Evolutionary conservation across 345 rosid genomes (phyloP).

Genomic region (Sisymbrium irio): DNA sequence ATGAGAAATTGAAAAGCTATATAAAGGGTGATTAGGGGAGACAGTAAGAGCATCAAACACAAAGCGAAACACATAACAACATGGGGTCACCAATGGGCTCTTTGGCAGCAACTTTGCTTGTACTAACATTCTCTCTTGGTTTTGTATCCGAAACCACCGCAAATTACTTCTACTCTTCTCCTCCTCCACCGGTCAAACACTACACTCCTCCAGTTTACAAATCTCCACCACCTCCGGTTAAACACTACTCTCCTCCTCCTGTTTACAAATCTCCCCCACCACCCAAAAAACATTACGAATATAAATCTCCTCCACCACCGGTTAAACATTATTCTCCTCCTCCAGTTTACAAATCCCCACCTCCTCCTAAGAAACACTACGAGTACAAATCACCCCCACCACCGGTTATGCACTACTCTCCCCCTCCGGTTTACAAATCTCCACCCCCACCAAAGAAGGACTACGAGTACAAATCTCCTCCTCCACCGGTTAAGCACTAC

Average conservation of each 20-base stretch:
- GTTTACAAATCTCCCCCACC: slow-evolving; percentile 9
- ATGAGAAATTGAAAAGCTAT: slow-evolving; percentile 40
- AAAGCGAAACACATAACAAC: slow-evolving; percentile 6
- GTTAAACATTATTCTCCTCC: slow-evolving; percentile 11
- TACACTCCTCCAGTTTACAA: slow-evolving; percentile 31
- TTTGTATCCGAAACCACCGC: slow-evolving; percentile 46
- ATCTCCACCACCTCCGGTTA: slow-evolving; percentile 24
- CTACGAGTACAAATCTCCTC: slow-evolving; percentile 20
- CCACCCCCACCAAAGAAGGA: slow-evolving; percentile 10
- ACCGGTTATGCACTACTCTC: neutral
- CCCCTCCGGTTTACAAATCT: slow-evolving; percentile 14
- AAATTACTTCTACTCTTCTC: slow-evolving; percentile 41
- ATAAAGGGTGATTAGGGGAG: slow-evolving; percentile 44
- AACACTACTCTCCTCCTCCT: slow-evolving; percentile 11
- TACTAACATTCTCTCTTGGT: slow-evolving; percentile 44
- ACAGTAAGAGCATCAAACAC: slow-evolving; percentile 33
- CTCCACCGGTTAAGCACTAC: slow-evolving; percentile 14
- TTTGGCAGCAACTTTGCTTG: slow-evolving; percentile 44
- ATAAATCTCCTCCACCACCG: slow-evolving; percentile 25
- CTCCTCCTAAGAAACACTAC: neutral
- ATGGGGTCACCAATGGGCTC: slow-evolving; percentile 58
- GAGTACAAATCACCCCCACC: slow-evolving; percentile 14
- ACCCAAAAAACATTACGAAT: neutral
- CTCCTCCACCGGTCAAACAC: slow-evolving; percentile 40
- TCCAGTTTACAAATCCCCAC: slow-evolving; percentile 19